Conservation (phyloP, 768 basidiomycete genomes). For the Dacryopinax spathularia region DNA sequence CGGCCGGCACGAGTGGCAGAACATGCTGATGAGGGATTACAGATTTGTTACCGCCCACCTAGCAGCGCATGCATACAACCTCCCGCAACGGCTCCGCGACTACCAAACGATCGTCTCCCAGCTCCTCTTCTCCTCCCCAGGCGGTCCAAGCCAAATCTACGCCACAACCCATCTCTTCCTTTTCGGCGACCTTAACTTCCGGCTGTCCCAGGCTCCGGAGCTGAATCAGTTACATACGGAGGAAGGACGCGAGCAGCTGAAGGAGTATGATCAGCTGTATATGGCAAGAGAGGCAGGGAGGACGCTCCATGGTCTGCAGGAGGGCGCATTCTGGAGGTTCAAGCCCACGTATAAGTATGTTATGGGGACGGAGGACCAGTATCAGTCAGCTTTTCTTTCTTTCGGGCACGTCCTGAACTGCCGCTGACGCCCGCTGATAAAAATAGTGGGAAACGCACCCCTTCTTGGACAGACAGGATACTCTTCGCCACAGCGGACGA, state of each 20-base stretch:
- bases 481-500: slow-evolving; percentile 59
- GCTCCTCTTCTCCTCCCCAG: slow-evolving; percentile 55
- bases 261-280: slow-evolving; percentile 59
- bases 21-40: too few species aligned
- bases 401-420: background rate
- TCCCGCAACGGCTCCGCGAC: slow-evolving; percentile 55
- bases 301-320: slow-evolving; percentile 57
- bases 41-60: slow-evolving; percentile 92
- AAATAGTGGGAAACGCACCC: slow-evolving; percentile 53
- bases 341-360: slow-evolving; percentile 84
- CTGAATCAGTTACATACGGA: slow-evolving; percentile 36
- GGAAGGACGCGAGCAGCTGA: slow-evolving; percentile 41
- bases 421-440: background rate
- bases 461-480: slow-evolving; percentile 89
- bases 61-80: slow-evolving; percentile 59
- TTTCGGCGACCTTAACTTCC: slow-evolving; percentile 88
- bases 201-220: slow-evolving; percentile 34
- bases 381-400: slow-evolving; percentile 38
- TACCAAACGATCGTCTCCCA: slow-evolving; percentile 68
- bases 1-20: too few species aligned
- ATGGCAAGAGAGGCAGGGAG: slow-evolving; percentile 48
- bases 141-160: slow-evolving; percentile 45
- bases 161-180: slow-evolving; percentile 82
- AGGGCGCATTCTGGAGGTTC: slow-evolving; percentile 81
- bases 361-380: slow-evolving; percentile 68